Percentiles rank a stretch among this genome's conserved stretches.
phyloP scores from a whole-genome alignment of 176 grass and related monocot genomes.

The Thalia dealbata region DNA sequence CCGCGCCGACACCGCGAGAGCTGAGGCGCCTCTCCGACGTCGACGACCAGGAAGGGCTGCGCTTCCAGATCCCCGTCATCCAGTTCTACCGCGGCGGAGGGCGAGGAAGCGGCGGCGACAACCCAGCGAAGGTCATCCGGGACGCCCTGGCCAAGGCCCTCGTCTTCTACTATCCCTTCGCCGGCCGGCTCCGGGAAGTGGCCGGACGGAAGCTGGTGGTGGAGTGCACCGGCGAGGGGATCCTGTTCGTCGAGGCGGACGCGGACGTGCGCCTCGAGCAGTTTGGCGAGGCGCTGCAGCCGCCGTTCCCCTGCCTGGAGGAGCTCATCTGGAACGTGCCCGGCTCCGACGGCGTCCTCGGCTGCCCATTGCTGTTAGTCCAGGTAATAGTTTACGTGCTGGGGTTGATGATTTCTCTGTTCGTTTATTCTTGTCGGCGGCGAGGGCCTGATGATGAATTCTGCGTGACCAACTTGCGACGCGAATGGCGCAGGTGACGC shows the following conservation, averaged over 20 bases:
- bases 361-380: constrained; percentile 8
- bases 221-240: constrained; percentile 76
- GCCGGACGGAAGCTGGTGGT: constrained; percentile 57
- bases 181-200: constrained; percentile 54
- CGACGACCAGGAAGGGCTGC: constrained; percentile 16
- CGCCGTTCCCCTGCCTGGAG: constrained; percentile 11
- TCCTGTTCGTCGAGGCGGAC: constrained; percentile 69
- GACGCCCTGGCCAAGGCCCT: constrained; percentile 57
- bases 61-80: constrained; percentile 17
- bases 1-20: not conserved
- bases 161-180: constrained; percentile 75
- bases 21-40: constrained; percentile 13
- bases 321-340: constrained; percentile 11
- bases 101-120: not conserved
- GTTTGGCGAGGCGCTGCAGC: constrained; percentile 47
- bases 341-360: not conserved
- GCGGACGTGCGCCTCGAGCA: constrained; percentile 53
- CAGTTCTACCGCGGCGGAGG: constrained; percentile 2
- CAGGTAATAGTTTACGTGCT: constrained; percentile 14
- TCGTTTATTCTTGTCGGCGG: too few relatives aligned
- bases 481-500: constrained; percentile 11
- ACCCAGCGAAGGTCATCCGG: constrained; percentile 38
- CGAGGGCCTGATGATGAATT: too few relatives aligned
- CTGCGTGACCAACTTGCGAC: too few relatives aligned
- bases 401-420: too few relatives aligned